A percentile compares a stretch with the other conserved stretches of the same genome.
These are phyloP conservation scores for Bacidia gigantensis DNA, from an alignment of 495 filamentous ascomycete species.

Conservation along the genomic window DNA sequence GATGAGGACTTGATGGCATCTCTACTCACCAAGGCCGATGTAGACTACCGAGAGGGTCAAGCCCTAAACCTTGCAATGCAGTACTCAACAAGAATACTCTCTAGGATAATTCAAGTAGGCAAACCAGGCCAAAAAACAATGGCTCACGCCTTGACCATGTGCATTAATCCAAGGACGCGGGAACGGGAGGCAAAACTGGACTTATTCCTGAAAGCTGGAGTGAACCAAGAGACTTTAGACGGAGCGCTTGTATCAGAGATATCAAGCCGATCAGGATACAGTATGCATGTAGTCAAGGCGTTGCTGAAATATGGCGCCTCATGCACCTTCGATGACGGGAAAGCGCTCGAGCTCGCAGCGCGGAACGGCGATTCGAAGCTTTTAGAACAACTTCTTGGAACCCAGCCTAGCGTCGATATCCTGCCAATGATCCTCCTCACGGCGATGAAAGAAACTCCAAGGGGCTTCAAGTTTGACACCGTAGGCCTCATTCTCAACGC, in stretches of 20 bases:
- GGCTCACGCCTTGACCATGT: background rate
- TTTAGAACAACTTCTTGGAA: conserved; percentile 4
- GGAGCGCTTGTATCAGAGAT: conserved; percentile 10
- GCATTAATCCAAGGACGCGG: conserved; percentile 3
- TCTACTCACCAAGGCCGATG: conserved; percentile 3
- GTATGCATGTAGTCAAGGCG: background rate
- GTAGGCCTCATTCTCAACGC: conserved; percentile 5
- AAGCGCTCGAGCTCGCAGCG: conserved; percentile 11
- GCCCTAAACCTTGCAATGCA: conserved; percentile 4
- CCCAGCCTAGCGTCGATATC: background rate
- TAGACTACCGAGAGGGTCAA: conserved; percentile 7
- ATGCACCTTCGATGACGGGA: conserved; percentile 8
- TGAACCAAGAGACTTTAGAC: conserved; percentile 8
- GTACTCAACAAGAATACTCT: background rate
- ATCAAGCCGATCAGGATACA: background rate
- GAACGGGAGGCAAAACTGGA: conserved; percentile 8
- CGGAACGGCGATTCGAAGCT: background rate
- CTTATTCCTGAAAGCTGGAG: conserved; percentile 8
- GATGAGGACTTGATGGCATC: conserved; percentile 7
- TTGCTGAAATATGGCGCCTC: conserved; percentile 6
- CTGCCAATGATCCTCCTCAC: background rate
- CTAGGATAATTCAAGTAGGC: conserved; percentile 7
- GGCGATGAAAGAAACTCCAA: background rate
- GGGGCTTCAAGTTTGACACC: background rate
- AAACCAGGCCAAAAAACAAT: conserved; percentile 4